phyloP scores from a whole-genome alignment of 495 filamentous ascomycete genomes.

The Sabuloglossum arenarium region DNA sequence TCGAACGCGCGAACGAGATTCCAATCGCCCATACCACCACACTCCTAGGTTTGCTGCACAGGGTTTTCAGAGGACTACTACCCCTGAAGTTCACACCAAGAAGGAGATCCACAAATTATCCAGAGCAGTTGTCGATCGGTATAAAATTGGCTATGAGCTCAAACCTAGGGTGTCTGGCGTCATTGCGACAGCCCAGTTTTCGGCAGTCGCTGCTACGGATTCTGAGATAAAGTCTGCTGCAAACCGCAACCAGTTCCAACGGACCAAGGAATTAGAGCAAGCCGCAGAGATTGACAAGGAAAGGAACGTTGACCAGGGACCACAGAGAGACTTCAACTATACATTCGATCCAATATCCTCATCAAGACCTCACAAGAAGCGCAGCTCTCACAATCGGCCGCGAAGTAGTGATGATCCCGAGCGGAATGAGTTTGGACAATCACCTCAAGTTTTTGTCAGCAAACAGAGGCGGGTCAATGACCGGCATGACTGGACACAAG shows the following conservation, averaged over 20 bases:
- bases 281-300: neutral
- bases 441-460: neutral
- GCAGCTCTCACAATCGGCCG: neutral
- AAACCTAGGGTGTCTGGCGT: neutral
- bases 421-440: neutral
- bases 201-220: neutral
- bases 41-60: neutral
- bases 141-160: too few relatives aligned
- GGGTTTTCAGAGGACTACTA: neutral
- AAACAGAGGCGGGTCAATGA: neutral
- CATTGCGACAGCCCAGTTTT: neutral
- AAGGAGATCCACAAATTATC: neutral
- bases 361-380: neutral
- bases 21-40: neutral
- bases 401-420: neutral
- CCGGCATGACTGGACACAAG: neutral
- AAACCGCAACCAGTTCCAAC: neutral
- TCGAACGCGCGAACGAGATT: neutral
- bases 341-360: neutral
- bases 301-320: neutral
- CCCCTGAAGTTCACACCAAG: neutral
- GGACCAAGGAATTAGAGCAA: neutral
- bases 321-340: neutral
- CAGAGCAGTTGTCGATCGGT: neutral
- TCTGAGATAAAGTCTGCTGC: neutral